phyloP scores from a whole-genome alignment of 164 flowering plant species.

The Vitis vinifera region ASM3070453v1 NC_081806.1:1663001-1663500 shows the following conservation, averaged over 20 bases:
- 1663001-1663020: slow-evolving; percentile 95
- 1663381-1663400: slow-evolving; percentile 67
- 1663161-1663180: slow-evolving; percentile 74
- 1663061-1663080: slow-evolving; percentile 92
- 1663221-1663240: slow-evolving; percentile 69
- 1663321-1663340: slow-evolving; percentile 48
- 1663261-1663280: slow-evolving; percentile 71
- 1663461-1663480: slow-evolving; percentile 29
- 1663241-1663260: slow-evolving; percentile 84
- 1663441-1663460: slow-evolving; percentile 40
- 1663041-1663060: slow-evolving; percentile 82
- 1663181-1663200: slow-evolving; percentile 75
- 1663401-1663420: slow-evolving; percentile 50
- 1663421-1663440: slow-evolving; percentile 50
- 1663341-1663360: slow-evolving; percentile 55
- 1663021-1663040: slow-evolving; percentile 95
- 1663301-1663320: slow-evolving; percentile 73
- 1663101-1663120: slow-evolving; percentile 92
- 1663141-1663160: slow-evolving; percentile 64
- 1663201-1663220: slow-evolving; percentile 98
- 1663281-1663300: slow-evolving; percentile 89
- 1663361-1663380: slow-evolving; percentile 69
- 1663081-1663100: slow-evolving; percentile 94
- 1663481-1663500: slow-evolving; percentile 30
- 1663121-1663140: slow-evolving; percentile 91